phyloP scores from a whole-genome alignment of 2,329 filamentous ascomycete genomes.

The Incumbomyces lentus region DNA sequence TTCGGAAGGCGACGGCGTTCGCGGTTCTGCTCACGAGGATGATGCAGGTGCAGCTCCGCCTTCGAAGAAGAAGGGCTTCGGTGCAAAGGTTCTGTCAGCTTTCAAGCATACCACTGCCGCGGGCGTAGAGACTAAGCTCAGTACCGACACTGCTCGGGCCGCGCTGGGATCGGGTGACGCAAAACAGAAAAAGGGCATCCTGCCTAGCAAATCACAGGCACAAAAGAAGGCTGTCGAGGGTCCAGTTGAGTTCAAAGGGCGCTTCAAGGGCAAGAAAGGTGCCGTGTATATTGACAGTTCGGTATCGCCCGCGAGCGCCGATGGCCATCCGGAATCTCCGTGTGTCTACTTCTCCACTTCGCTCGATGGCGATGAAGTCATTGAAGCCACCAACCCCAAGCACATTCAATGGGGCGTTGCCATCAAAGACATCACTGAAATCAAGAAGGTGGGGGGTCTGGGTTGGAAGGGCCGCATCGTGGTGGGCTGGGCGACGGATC shows the following conservation, averaged over 20 bases:
- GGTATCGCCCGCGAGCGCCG: constrained; percentile 24
- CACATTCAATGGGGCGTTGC: constrained; percentile 59
- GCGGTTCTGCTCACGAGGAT: constrained; percentile 27
- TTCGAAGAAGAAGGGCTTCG: constrained; percentile 36
- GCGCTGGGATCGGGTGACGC: constrained; percentile 50
- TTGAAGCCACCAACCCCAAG: constrained; percentile 38
- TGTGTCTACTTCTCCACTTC: constrained; percentile 56
- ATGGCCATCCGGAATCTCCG: constrained; percentile 53
- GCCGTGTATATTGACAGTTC: constrained; percentile 53
- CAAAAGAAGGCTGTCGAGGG: constrained; percentile 42
- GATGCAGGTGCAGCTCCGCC: constrained; percentile 11
- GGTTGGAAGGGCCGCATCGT: constrained; percentile 79
- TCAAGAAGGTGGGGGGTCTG: constrained; percentile 70
- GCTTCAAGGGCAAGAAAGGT: constrained; percentile 61
- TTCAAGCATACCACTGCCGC: constrained; percentile 62
- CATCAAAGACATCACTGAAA: constrained; percentile 58
- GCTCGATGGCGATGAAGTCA: constrained; percentile 29
- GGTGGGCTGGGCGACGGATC: constrained; percentile 65
- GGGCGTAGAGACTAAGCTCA: constrained; percentile 60
- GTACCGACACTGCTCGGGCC: constrained; percentile 61
- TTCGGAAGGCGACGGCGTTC: constrained; percentile 21
- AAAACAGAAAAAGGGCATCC: constrained; percentile 60
- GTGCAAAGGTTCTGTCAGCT: constrained; percentile 50
- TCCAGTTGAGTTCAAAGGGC: constrained; percentile 64
- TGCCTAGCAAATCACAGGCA: constrained; percentile 39